Evolutionary conservation across 208 protist genomes (phyloP).

Genomic region (Wallacemonas sp.): DNA sequence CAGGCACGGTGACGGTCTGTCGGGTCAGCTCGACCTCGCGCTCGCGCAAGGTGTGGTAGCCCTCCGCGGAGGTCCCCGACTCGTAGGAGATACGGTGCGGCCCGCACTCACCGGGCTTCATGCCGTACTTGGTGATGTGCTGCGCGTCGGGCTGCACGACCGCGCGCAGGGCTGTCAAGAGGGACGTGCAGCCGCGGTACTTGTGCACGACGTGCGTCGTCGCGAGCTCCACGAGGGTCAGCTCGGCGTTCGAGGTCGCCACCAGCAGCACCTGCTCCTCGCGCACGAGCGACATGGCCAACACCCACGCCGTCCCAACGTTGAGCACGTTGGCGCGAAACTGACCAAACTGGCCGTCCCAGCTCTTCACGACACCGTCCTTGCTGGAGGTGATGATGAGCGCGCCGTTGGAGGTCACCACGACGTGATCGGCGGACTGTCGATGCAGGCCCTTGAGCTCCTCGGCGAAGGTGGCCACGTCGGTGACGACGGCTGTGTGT

Average conservation of each 20-base stretch:
- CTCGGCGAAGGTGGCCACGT: conserved; percentile 38
- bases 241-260: conserved; percentile 74
- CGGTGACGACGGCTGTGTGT: conserved; percentile 26
- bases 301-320: conserved; percentile 70
- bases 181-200: conserved; percentile 68
- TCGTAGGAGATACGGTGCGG: conserved; percentile 47
- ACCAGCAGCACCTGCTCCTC: conserved; percentile 79
- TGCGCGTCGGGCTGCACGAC: conserved; percentile 61
- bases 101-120: conserved; percentile 77
- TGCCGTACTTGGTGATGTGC: conserved; percentile 66
- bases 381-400: conserved; percentile 74
- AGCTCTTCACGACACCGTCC: conserved; percentile 82
- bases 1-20: conserved; percentile 30
- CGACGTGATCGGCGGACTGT: conserved; percentile 63
- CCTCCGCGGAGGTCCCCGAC: conserved; percentile 37
- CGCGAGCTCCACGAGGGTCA: conserved; percentile 82
- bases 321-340: conserved; percentile 74
- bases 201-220: conserved; percentile 68
- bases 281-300: conserved; percentile 70
- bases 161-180: conserved; percentile 47
- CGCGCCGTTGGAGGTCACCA: conserved; percentile 39
- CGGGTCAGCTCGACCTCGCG: conserved; percentile 26
- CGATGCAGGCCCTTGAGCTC: conserved; percentile 57
- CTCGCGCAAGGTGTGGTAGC: conserved; percentile 40
- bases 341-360: conserved; percentile 54